Evolutionary conservation across 768 basidiomycete genomes (phyloP), one percentile per base, ranked within the genome.

Genomic region (Collybia sp.): DNA sequence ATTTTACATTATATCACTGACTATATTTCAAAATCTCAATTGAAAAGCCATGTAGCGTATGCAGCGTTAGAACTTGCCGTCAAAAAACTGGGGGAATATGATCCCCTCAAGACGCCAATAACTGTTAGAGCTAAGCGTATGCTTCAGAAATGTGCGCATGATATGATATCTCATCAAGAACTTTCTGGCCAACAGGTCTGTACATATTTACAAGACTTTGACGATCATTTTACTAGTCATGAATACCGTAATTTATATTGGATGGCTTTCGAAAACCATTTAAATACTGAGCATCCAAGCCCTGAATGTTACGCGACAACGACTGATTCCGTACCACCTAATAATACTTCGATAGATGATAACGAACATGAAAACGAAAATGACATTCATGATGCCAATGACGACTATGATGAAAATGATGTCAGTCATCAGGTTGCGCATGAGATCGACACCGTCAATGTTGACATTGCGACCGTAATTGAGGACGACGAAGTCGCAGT

Each of bases 1-100:
- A 48, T 73, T 0, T 32, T 71, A 3, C 72, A 70, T 45, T 77
- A 76, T 42, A 70, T 76, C 15, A 76, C 74, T 0, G 64, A 77
- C 44, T 76, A 77, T 42, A 74, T 77, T 13, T 68, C 72, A 0
- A 77, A 77, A 44, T 45, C 65, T 0, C 61, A 68, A 35, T 46
- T 76, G 9, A 71, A 71, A 33, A 49, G 64, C 0, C 69, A 76
- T 53, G 65, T 72, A 1, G 66, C 69, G 0, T 72, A 58, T 54
- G 63, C 69, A 1, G 65, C 69, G 1, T 43, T 75, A 3, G 63
- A 70, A 35, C 17, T 59, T 0, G 64, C 72, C 3, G 50, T 71
- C 0, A 49, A 51, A n/a, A 67, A 63, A 31, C 43, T 69, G 1
- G 60, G 55, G 1, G 53, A 53, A 12, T 52, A 42, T 44, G 43